phyloP scores from a whole-genome alignment of 257 asterid species.

The Scutellaria minor region DNA sequence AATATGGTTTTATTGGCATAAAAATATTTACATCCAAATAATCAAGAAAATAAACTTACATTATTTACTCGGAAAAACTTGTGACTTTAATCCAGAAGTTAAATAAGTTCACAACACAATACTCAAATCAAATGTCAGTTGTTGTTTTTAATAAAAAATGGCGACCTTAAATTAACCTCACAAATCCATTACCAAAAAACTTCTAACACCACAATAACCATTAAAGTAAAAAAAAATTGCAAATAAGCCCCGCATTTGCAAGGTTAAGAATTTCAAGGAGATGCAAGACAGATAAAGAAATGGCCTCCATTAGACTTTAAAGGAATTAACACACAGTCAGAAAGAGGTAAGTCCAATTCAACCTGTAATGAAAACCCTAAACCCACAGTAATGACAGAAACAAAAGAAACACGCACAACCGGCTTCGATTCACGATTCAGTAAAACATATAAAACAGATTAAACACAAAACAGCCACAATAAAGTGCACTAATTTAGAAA shows the following conservation, averaged over 20 bases:
- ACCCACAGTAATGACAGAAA: slow-evolving; percentile 43
- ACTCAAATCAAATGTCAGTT: neutral
- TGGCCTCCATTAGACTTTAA: slow-evolving; percentile 2
- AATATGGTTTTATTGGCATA: neutral
- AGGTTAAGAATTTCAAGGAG: neutral
- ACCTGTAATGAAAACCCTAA: slow-evolving; percentile 51
- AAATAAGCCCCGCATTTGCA: slow-evolving; percentile 11
- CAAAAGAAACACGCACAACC: slow-evolving; percentile 1
- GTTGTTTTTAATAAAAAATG: neutral
- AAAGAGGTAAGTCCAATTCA: neutral
- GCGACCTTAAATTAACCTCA: neutral
- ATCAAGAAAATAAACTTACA: neutral
- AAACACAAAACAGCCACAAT: neutral
- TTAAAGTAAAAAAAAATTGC: neutral
- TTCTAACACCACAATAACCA: neutral
- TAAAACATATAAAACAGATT: neutral
- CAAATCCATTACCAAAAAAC: neutral
- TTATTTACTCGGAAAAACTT: neutral
- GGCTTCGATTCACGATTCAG: slow-evolving; percentile 28
- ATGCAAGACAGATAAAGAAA: neutral
- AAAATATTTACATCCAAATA: neutral
- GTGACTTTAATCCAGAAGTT: neutral
- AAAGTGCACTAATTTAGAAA: neutral
- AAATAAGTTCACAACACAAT: slow-evolving; percentile 11
- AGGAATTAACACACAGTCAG: slow-evolving; percentile 3